A percentile compares a stretch with the other conserved stretches of the same genome.
phyloP scores from a whole-genome alignment of 345 rosid genomes.

The Geranium brycei region DNA sequence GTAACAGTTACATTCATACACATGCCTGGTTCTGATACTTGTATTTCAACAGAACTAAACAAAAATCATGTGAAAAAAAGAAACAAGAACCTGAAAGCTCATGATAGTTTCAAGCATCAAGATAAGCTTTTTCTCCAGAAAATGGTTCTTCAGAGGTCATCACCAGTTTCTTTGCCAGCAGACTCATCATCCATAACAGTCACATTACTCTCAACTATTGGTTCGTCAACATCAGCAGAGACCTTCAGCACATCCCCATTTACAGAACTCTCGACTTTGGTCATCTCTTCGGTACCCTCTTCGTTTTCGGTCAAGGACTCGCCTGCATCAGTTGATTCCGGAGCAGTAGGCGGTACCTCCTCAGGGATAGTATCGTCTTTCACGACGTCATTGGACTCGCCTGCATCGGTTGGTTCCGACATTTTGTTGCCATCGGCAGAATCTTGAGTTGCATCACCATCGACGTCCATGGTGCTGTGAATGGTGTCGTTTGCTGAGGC shows the following conservation, averaged over 20 bases:
- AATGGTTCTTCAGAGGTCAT: neutral
- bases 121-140: neutral
- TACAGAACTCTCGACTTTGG: neutral
- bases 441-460: slow-evolving; percentile 4
- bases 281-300: neutral
- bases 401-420: neutral
- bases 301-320: neutral
- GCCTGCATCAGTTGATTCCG: neutral
- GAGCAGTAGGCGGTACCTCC: neutral
- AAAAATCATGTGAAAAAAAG: neutral
- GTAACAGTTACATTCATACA: neutral
- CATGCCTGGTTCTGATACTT: neutral
- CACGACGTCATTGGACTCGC: neutral
- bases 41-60: no score
- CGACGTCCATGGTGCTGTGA: slow-evolving; percentile 11
- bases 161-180: neutral
- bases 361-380: neutral
- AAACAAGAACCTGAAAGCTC: neutral
- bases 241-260: neutral
- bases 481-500: slow-evolving; percentile 17
- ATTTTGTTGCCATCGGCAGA: neutral
- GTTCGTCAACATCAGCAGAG: no score
- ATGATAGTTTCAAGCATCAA: neutral
- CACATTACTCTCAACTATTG: neutral
- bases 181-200: neutral